A percentile compares a stretch with the other conserved stretches of the same genome.
Conservation (phyloP, 208 protist species). For the Pavlovales sp. region DNA sequence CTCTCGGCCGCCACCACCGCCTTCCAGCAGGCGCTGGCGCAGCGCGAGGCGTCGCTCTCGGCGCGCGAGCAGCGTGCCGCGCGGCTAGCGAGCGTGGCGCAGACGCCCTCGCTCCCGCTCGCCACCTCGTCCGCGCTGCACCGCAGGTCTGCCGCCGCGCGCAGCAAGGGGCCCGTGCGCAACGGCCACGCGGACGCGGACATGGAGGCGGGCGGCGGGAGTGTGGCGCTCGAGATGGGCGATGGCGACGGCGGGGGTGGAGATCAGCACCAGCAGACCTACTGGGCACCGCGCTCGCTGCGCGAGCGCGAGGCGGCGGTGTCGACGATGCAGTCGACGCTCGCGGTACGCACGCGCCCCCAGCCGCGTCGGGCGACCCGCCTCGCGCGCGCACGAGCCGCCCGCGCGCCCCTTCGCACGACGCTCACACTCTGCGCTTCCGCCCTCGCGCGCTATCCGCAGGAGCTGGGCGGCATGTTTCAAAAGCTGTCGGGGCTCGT, state of each 20-base stretch:
- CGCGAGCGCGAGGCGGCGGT: neutral
- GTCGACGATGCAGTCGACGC: constrained; percentile 18
- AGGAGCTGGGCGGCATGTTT: constrained; percentile 15
- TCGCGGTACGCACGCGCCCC: neutral
- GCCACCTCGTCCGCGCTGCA: neutral
- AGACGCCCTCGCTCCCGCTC: neutral
- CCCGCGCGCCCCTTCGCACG: no score
- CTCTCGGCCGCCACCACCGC: neutral
- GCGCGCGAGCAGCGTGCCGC: constrained; percentile 11
- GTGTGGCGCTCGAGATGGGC: neutral
- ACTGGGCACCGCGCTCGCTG: neutral
- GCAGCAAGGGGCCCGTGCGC: no score
- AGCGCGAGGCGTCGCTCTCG: constrained; percentile 17
- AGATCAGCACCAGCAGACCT: neutral
- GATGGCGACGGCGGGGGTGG: neutral
- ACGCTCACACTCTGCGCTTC: no score
- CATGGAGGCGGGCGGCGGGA: no score
- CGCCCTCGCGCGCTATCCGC: neutral
- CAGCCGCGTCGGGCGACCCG: no score
- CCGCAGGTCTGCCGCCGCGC: no score
- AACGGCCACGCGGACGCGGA: neutral
- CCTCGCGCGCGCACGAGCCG: no score
- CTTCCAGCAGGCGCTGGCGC: constrained; percentile 6
- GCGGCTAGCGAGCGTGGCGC: neutral
- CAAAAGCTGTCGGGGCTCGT: neutral